Evolutionary conservation across 345 rosid species (phyloP).

Genomic region (Murraya koenigii): DNA sequence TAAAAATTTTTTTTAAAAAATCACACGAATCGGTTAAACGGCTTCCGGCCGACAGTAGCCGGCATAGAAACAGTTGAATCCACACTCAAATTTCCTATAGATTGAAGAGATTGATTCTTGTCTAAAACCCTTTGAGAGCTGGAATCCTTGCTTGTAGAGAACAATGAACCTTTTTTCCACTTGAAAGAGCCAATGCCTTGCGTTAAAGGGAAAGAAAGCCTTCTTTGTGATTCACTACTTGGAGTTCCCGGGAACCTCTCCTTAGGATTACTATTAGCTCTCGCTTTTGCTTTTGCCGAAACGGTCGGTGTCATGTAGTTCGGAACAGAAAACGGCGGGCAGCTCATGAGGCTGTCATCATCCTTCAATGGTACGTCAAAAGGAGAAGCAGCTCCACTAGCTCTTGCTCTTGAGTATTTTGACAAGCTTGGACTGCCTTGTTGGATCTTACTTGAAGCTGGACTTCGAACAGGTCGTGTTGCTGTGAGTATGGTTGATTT

Average conservation of each 20-base stretch:
- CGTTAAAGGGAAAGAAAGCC: conserved; percentile 65
- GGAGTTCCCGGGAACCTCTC: conserved; percentile 68
- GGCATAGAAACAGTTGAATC: conserved; percentile 90
- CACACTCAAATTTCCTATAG: conserved; percentile 61
- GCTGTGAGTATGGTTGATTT: conserved; percentile 51
- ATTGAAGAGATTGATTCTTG: conserved; percentile 44
- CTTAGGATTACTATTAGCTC: conserved; percentile 71
- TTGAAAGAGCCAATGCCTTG: conserved; percentile 74
- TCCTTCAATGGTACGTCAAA: conserved; percentile 58
- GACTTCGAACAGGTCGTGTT: conserved; percentile 48
- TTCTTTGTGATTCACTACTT: conserved; percentile 61
- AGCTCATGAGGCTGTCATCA: conserved; percentile 91
- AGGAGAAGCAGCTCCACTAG: conserved; percentile 55
- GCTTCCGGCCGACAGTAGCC: conserved; percentile 63
- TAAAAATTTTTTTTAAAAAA: conserved; percentile 18
- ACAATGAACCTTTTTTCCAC: conserved; percentile 73
- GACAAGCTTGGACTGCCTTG: conserved; percentile 45
- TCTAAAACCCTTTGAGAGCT: conserved; percentile 37
- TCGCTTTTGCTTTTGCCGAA: conserved; percentile 76
- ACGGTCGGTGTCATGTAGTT: conserved; percentile 85
- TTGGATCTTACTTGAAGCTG: conserved; percentile 36
- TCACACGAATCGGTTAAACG: conserved; percentile 98
- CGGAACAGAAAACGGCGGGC: conserved; percentile 87
- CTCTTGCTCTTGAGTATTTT: conserved; percentile 63
- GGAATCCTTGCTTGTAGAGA: conserved; percentile 55